Evolutionary conservation across 2,329 filamentous ascomycete genomes (phyloP), one percentile per base, ranked within the genome.

Genomic region (Pseudogymnoascus sp.): DNA sequence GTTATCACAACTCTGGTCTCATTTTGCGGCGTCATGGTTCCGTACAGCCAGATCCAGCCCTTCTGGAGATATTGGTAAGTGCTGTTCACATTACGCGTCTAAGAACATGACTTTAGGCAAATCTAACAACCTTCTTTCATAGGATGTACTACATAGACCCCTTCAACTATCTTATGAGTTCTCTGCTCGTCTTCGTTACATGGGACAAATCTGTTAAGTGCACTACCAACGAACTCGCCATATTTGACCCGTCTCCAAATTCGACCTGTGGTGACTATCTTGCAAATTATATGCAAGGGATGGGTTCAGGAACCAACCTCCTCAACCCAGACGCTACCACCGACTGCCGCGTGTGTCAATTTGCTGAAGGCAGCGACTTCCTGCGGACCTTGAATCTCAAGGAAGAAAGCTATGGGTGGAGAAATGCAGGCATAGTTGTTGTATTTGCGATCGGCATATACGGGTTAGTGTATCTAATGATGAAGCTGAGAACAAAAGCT

Each of bases 11-110:
- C 87, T 0, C 89, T 91, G 2, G 80, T 90, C 8, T 83, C 82
- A 1, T 92, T 93, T 77, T 91, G 88, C 68, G 89, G 89, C 66
- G 87, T 92, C 1, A 78, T 91, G 4, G 88, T 91, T 0, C 88
- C 88, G 0, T 90, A 87, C 66, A 66, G 69, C 0, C 79, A 81
- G 29, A 79, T 92, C 23, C 82, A 85, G 7, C 68, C 73, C 0
- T 91, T 91, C 74, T 92, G 89, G 89, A 76, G 78, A 23, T 81
- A 81, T 67, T 65, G 54, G 70, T 34, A 60, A 60, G 29, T 23
- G 11, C 42, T 14, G 42, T 14, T 47, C 42, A 23, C 18, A 47
- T 47, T 47, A 26, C 18, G 18, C 42, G 18, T 47, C 42, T 11
- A 23, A 47, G 42, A 26, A 47, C 21, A 11, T 18, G 42, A 14